Conservation (phyloP, 805 yeast species). For the Pichia nakasei region DNA sequence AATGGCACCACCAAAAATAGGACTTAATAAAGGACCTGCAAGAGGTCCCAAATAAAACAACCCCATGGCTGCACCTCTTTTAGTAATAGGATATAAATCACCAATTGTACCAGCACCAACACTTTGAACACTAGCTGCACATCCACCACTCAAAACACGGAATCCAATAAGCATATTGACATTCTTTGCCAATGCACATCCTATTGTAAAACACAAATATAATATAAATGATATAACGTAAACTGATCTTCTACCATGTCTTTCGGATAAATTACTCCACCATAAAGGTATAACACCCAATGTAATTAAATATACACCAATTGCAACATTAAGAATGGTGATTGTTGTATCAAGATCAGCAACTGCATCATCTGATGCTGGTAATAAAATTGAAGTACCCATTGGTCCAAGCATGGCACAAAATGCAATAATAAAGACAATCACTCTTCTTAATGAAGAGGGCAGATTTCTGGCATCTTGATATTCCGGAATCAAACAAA, state of each 20-base stretch:
- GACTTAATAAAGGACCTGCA: slow-evolving; percentile 71
- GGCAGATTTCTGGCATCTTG: slow-evolving; percentile 65
- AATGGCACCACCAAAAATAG: slow-evolving; percentile 72
- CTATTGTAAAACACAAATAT: slow-evolving; percentile 60
- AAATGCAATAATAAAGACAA: slow-evolving; percentile 58
- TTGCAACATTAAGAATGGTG: slow-evolving; percentile 62
- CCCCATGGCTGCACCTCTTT: slow-evolving; percentile 76
- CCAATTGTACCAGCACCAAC: slow-evolving; percentile 87
- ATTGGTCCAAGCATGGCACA: slow-evolving; percentile 81
- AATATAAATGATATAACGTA: slow-evolving; percentile 60
- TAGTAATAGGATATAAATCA: slow-evolving; percentile 57
- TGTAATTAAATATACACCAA: slow-evolving; percentile 67
- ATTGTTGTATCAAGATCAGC: slow-evolving; percentile 46
- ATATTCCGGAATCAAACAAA: slow-evolving; percentile 59
- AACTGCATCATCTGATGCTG: slow-evolving; percentile 60
- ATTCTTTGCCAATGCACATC: slow-evolving; percentile 56
- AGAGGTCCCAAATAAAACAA: slow-evolving; percentile 73
- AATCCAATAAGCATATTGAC: slow-evolving; percentile 58
- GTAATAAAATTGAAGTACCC: slow-evolving; percentile 80
- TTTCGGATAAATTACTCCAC: slow-evolving; percentile 81
- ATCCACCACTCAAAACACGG: slow-evolving; percentile 68
- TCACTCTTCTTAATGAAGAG: slow-evolving; percentile 34
- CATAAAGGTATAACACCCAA: slow-evolving; percentile 77
- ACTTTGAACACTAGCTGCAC: slow-evolving; percentile 78
- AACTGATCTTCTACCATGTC: slow-evolving; percentile 64